These are phyloP conservation scores for Quercus dentata DNA, from an alignment of 306 rosid genomes.

Conservation along the genomic window DNA sequence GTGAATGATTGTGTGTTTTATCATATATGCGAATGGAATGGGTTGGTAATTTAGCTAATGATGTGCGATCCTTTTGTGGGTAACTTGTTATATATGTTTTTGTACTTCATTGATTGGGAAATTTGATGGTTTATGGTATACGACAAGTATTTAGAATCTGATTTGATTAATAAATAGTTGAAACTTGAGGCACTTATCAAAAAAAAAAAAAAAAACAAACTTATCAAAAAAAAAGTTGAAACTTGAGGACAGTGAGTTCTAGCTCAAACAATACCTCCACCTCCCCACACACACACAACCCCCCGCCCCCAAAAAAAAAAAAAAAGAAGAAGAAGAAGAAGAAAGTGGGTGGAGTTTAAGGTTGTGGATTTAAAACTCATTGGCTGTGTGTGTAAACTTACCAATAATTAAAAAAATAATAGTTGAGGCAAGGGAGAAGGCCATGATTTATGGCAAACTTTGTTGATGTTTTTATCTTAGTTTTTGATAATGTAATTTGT, in stretches of 20 bases:
- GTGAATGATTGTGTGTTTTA: not conserved
- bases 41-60: not conserved
- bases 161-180: slow-evolving; percentile 18
- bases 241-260: slow-evolving; percentile 12
- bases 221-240: not conserved
- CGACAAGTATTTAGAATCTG: not conserved
- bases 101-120: not conserved
- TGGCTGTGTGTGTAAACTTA: too few relatives aligned
- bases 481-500: not conserved
- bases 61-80: not conserved
- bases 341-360: too few relatives aligned
- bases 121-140: slow-evolving; percentile 19
- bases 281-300: fast-evolving
- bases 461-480: not conserved
- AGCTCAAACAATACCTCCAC: too few relatives aligned
- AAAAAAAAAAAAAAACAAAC: too few relatives aligned
- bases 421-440: too few relatives aligned
- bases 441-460: slow-evolving; percentile 11
- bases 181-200: slow-evolving; percentile 11
- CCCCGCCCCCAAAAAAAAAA: too few relatives aligned
- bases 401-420: too few relatives aligned
- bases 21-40: not conserved
- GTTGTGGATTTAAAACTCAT: too few relatives aligned
- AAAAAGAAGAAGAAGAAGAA: too few relatives aligned
- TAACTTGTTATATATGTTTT: not conserved